phyloP scores from a whole-genome alignment of 805 yeast species.

The Dipodascus geniculatus region DNA sequence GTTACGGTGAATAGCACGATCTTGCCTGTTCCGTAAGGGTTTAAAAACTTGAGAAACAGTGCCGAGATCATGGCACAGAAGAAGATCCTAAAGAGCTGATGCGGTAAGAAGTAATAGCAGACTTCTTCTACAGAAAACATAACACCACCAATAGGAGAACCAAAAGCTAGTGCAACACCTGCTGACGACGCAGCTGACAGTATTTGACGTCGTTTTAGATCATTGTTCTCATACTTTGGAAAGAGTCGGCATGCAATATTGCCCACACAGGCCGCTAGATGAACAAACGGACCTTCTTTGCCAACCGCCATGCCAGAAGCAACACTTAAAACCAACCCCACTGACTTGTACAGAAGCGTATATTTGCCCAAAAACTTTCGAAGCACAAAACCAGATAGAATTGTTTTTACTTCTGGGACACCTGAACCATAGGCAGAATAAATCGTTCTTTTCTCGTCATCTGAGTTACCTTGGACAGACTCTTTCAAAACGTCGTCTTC shows the following conservation, averaged over 20 bases:
- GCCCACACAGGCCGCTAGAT: slow-evolving; percentile 47
- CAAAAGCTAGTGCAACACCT: slow-evolving; percentile 51
- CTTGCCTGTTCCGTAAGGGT: slow-evolving; percentile 51
- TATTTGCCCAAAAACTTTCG: slow-evolving; percentile 40
- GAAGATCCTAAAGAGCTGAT: slow-evolving; percentile 42
- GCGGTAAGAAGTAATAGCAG: slow-evolving; percentile 41
- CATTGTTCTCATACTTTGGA: slow-evolving; percentile 35
- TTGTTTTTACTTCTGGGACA: slow-evolving; percentile 51
- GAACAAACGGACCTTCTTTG: slow-evolving; percentile 54
- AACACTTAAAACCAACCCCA: slow-evolving; percentile 39
- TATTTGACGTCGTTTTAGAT: slow-evolving; percentile 39
- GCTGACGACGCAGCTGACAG: slow-evolving; percentile 46
- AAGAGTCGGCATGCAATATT: slow-evolving; percentile 39
- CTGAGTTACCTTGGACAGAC: not conserved
- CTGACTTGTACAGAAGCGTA: slow-evolving; percentile 38
- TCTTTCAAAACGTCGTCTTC: not conserved
- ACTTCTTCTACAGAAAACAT: slow-evolving; percentile 46
- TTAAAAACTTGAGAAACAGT: slow-evolving; percentile 37
- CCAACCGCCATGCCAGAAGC: slow-evolving; percentile 49
- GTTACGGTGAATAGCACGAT: slow-evolving; percentile 42
- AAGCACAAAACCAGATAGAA: slow-evolving; percentile 46
- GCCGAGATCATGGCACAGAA: slow-evolving; percentile 45
- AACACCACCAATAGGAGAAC: slow-evolving; percentile 50
- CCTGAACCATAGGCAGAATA: slow-evolving; percentile 50
- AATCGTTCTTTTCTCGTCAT: slow-evolving; percentile 16